Base-by-base conservation (phyloP, 2,329 filamentous ascomycete species). In the Pyricularia grisea region DNA sequence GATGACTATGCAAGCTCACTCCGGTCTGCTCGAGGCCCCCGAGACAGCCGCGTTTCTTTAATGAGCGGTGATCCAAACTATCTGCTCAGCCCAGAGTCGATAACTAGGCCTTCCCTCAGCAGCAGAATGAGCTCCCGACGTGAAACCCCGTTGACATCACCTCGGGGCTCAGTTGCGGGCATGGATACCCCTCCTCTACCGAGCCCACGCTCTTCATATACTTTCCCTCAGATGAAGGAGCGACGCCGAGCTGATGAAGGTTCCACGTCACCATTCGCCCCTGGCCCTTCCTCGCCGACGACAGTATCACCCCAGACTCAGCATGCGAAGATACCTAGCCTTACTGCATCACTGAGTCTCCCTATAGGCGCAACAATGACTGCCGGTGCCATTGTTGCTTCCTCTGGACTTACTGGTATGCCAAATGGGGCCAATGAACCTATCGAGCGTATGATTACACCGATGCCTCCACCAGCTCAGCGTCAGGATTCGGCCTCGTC, bases 1-100 rank as follows among this genome's bases (percentile, higher is more conserved):
- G 81, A 82, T 25, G 81, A 82, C 11, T 73, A 77, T 36, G 79
- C 75, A 68, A 73, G 73, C 2, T 72, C 25, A 71, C 71, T 72
- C 12, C 76, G 69, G 66, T 76, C 69, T 67, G 76, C 74, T 50
- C 76, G 75, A 50, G 70, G 73, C 23, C 75, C 74, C 42, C 76
- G 75, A 50, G 69, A 73, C n/a, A 75, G 76, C 7, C 76, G 77
- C 68, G 79, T 79, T 1, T 70, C 78, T 12, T 71, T 79, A 2
- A 70, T 77, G 12, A 79, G 81, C 68, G 79, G 80, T 3, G 78
- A 77, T 55, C 74, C 73, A 7, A 70, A 65, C 10, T 70, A 68
- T 31, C 65, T 73, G 12, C 68, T 73, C 30, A 72, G 73, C 6
- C 74, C 77, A 3, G 74, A 74, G 20, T 70, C 72, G 33, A 67